phyloP scores from a whole-genome alignment of 2,329 filamentous ascomycete species.

The Fusarium compactum region DNA sequence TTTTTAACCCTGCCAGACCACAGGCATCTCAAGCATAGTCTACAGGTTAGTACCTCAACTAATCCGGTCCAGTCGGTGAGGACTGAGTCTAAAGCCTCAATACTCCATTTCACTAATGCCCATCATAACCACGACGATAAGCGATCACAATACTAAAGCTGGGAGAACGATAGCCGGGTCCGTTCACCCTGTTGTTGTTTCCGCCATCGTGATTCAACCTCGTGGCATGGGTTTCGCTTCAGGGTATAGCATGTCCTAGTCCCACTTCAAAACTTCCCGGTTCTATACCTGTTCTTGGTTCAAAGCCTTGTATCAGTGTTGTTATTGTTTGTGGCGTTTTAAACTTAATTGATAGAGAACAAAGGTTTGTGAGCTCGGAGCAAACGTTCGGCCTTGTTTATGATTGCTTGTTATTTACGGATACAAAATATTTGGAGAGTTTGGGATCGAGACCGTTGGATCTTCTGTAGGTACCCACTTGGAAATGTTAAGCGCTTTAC shows the following conservation, averaged over 20 bases:
- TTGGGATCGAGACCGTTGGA: constrained; percentile 6
- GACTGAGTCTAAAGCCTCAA: not conserved
- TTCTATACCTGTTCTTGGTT: not conserved
- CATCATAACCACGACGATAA: not conserved
- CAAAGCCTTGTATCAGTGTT: not conserved
- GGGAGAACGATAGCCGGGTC: constrained; percentile 2
- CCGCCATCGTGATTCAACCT: constrained; percentile 22
- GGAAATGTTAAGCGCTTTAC: constrained; percentile 17
- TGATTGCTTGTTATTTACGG: constrained; percentile 20
- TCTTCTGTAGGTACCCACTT: constrained; percentile 12
- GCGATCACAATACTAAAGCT: constrained; percentile 2
- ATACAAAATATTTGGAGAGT: not conserved
- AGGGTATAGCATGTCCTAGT: constrained; percentile 21
- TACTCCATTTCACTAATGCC: not conserved
- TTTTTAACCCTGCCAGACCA: not conserved
- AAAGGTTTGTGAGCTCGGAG: not conserved
- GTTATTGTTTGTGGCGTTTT: not conserved
- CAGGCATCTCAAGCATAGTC: not conserved
- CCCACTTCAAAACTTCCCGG: constrained; percentile 4
- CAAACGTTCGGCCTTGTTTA: not conserved
- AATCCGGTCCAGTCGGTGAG: not conserved
- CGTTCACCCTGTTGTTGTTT: constrained; percentile 20
- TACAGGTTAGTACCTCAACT: not conserved
- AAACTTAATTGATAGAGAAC: not conserved
- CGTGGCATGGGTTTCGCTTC: constrained; percentile 3